A percentile compares a stretch with the other conserved stretches of the same genome.
Evolutionary conservation across 306 rosid genomes (phyloP).

Genomic region (Lathyrus sativus): DNA sequence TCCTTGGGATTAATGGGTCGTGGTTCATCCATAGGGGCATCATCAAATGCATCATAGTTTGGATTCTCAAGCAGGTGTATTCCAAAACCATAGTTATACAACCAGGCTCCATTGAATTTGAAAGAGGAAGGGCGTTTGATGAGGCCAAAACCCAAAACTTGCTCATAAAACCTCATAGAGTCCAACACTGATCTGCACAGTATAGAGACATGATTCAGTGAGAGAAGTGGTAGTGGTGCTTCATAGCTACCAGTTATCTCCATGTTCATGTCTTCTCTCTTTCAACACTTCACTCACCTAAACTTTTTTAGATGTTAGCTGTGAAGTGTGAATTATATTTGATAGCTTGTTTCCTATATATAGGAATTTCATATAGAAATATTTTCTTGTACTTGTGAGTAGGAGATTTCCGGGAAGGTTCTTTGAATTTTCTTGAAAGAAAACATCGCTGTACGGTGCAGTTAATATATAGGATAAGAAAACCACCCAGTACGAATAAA

Average conservation of each 20-base stretch:
- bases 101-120: slow-evolving; percentile 86
- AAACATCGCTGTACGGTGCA: neutral
- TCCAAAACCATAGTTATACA: slow-evolving; percentile 80
- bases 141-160: slow-evolving; percentile 71
- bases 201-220: slow-evolving; percentile 70
- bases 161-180: slow-evolving; percentile 67
- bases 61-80: slow-evolving; percentile 82
- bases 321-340: neutral
- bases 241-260: slow-evolving; percentile 58
- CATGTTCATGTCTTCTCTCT: slow-evolving; percentile 37
- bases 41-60: slow-evolving; percentile 47
- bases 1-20: slow-evolving; percentile 79
- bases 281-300: neutral
- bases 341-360: slow-evolving; percentile 10
- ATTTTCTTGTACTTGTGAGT: neutral
- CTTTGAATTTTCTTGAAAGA: neutral
- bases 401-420: slow-evolving; percentile 24
- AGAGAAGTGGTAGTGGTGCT: slow-evolving; percentile 64
- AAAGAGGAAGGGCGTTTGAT: slow-evolving; percentile 87
- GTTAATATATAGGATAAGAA: neutral
- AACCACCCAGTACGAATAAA: neutral
- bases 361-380: too few species aligned
- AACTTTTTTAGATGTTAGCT: slow-evolving; percentile 14
- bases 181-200: slow-evolving; percentile 73
- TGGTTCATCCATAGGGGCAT: slow-evolving; percentile 35